Evolutionary conservation across 768 basidiomycete species (phyloP), one percentile per base, ranked within the genome.

Genomic region (Chiua virens): DNA sequence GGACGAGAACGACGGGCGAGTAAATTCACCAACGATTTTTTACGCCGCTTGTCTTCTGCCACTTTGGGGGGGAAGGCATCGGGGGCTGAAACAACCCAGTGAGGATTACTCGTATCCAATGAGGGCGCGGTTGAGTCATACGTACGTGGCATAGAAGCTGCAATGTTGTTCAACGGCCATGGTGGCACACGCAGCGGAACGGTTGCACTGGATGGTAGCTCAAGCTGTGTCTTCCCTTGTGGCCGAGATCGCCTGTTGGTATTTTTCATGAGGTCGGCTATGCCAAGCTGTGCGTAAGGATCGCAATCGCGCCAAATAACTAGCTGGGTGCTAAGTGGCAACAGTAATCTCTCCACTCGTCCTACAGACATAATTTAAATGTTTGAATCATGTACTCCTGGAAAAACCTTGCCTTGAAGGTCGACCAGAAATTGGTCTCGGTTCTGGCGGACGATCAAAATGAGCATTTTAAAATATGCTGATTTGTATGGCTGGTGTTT

Each of bases 401-500:
- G 39, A 36, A 25, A 5, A 27, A 49, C 7, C 43, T 30, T 65
- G 58, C 68, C 70, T 47, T 50, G 61, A 9, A 71, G 56, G 14
- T 71, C 69, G 0, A 34, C 13, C 18, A 45, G 42, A 58, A 68
- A 69, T 37, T 52, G 53, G 15, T 52, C 40, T 23, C 69, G 61
- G 27, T 72, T 74, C 42, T 66, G 64, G 54, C 73, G 66, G 17
- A 64, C 44, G 13, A 79, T 60, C 56, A 75, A 65, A 37, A 70
- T 66, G 37, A 83, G 68, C 49, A 82, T 64, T 54, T 72, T 73
- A 61, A 79, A 72, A 65, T 82, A 83, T 15, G 72, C 73, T 35
- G 66, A 60, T 66, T 81, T 83, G 66, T 74, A 71, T 11, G 68
- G 70, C 36, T 66, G 57, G 23, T 75, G 61, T 47, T 65, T 58